Base-by-base conservation (phyloP, 352 stramenopile species). In the Globisporangium irregulare region DNA sequence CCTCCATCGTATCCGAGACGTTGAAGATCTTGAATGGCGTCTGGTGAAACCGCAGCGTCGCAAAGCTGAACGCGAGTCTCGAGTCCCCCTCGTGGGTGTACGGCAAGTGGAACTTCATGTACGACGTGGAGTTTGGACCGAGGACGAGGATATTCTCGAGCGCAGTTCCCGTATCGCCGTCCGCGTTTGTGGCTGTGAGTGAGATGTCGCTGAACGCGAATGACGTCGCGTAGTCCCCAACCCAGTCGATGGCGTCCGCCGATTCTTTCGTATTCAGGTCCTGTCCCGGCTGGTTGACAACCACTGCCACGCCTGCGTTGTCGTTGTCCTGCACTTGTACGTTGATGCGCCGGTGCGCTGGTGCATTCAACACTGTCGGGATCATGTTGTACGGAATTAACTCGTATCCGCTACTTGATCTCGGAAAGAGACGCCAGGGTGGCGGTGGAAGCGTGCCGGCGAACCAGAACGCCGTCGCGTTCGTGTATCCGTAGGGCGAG, bases 11-110 rank as follows among this genome's bases (percentile, higher is more conserved):
- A 12, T 78, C 72, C 3, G 76, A 77, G 27, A 73, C 68, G 34
- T 91, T 90, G 55, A 92, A 79, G 24, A 89, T 74, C 62, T 90
- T 83, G 70, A 91, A 94, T 3, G 86, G 81, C 0, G 79, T 91
- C 68, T 90, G 76, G 48, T 87, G 76, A 2, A 92, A 64, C 3
- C 73, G 68, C 18, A 92, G 32, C 9, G 46, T 75, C 1, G 78
- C 80, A 22, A 71, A 74, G 0, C 51, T 66, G 48, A 87, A 88
- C 0, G 36, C 43, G 0, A 82, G 53, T 1, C 67, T 67, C 1
- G 75, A 82, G 58, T 89, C 84, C 18, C 80, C 82, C 48, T 78
- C 59, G 32, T 89, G 82, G 1, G 82, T 62, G 15, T 71, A 73
- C 2, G 86, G 82, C 2, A 94, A 12, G 34, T 92, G 82, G 34